phyloP scores from a whole-genome alignment of 2,329 filamentous ascomycete species.

The Rhytidhysteron rufulum region DNA sequence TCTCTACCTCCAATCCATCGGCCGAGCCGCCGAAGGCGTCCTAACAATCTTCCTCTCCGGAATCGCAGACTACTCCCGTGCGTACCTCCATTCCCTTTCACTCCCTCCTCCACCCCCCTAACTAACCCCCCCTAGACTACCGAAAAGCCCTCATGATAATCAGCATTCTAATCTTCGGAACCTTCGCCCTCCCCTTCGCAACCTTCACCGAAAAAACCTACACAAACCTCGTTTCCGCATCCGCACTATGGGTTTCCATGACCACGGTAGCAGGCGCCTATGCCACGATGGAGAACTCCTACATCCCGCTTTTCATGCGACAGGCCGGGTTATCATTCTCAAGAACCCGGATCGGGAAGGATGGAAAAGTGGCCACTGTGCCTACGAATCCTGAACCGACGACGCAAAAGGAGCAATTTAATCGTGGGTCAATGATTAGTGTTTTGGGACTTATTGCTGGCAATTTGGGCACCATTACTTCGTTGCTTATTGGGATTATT shows the following conservation, averaged over 20 bases:
- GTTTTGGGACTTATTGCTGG: no score
- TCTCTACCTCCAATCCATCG: conserved; percentile 15
- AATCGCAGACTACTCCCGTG: conserved; percentile 16
- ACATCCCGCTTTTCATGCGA: conserved; percentile 18
- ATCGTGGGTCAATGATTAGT: no score
- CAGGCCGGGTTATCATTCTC: conserved; percentile 10
- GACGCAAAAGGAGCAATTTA: no score
- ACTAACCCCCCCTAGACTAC: no score
- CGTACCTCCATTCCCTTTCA: neutral
- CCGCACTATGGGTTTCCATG: conserved; percentile 11
- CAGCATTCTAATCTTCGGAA: conserved; percentile 10
- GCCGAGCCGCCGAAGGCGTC: conserved; percentile 14
- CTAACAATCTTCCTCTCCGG: conserved; percentile 12
- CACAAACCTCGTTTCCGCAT: conserved; percentile 9
- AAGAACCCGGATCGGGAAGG: conserved; percentile 4
- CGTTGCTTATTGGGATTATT: no score
- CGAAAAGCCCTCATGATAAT: conserved; percentile 10
- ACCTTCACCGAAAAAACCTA: conserved; percentile 10
- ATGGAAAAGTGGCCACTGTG: conserved; percentile 7
- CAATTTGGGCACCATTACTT: no score
- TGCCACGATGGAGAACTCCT: conserved; percentile 14
- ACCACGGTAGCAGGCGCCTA: conserved; percentile 14
- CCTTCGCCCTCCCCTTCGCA: conserved; percentile 13
- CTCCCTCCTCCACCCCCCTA: no score
- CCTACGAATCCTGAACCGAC: no score